Conservation (phyloP, 2,329 filamentous ascomycete species). For the Pyrenochaeta sp. region DNA sequence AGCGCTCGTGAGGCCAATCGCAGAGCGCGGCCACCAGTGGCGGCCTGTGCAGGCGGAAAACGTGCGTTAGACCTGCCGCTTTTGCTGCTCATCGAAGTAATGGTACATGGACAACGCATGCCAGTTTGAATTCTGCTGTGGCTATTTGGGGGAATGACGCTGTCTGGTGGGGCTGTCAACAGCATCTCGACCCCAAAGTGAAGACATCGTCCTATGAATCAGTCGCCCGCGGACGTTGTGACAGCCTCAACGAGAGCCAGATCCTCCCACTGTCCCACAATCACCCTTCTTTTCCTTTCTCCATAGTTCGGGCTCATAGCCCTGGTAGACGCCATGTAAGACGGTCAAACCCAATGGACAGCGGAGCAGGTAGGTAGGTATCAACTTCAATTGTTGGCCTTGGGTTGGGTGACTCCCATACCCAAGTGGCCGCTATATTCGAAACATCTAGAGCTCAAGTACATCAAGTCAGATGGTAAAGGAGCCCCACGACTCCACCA, state of each 20-base stretch:
- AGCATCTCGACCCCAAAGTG: constrained; percentile 7
- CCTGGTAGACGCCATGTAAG: constrained; percentile 1
- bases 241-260: constrained; percentile 14
- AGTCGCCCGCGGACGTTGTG: constrained; percentile 1
- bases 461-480: constrained; percentile 3
- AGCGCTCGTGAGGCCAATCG: constrained; percentile 21
- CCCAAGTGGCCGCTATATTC: constrained; percentile 16
- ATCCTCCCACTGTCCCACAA: constrained; percentile 9
- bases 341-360: constrained; percentile 11
- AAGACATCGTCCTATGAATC: constrained; percentile 9
- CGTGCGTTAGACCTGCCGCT: constrained; percentile 28
- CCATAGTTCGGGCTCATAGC: constrained; percentile 5
- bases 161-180: constrained; percentile 17
- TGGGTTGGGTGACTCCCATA: constrained; percentile 7
- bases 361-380: neutral
- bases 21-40: constrained; percentile 26
- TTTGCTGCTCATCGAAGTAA: constrained; percentile 16
- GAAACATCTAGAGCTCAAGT: constrained; percentile 11
- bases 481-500: constrained; percentile 12
- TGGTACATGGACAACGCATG: constrained; percentile 35
- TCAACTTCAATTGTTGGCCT: constrained; percentile 5
- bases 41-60: constrained; percentile 24
- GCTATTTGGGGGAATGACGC: constrained; percentile 4
- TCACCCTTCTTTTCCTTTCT: constrained; percentile 9
- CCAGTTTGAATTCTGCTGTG: constrained; percentile 27